A percentile compares a stretch with the other conserved stretches of the same genome.
These are phyloP conservation scores for Vitis vinifera DNA, from an alignment of 164 flowering plant species.

Conservation along the genomic window ASM3070453v1 NC_081822.1:2981501-2982000, in stretches of 20 bases:
- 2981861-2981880: slow-evolving; percentile 82
- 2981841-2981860: slow-evolving; percentile 72
- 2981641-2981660: neutral
- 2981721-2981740: slow-evolving; percentile 7
- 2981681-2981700: neutral
- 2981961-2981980: neutral
- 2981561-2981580: no score
- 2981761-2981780: slow-evolving; percentile 35
- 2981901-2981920: slow-evolving; percentile 79
- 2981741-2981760: slow-evolving; percentile 45
- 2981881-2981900: slow-evolving; percentile 95
- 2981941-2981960: neutral
- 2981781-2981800: slow-evolving; percentile 62
- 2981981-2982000: neutral
- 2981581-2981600: no score
- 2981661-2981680: slow-evolving; percentile 5
- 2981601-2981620: no score
- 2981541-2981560: neutral
- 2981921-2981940: slow-evolving; percentile 54
- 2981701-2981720: neutral
- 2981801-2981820: slow-evolving; percentile 77
- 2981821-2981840: slow-evolving; percentile 86
- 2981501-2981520: neutral
- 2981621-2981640: no score
- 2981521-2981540: neutral